These are phyloP conservation scores for Citrus sinensis DNA, from an alignment of 345 rosid species.

Conservation along the genomic window DVS_A1.0 CM039163.1:7385501-7386000, in stretches of 20 bases:
- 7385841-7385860: rapidly evolving
- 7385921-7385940: background rate
- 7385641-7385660: no score
- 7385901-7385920: rapidly evolving
- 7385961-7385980: background rate
- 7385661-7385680: background rate
- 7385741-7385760: no score
- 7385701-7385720: rapidly evolving
- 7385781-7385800: rapidly evolving
- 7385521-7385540: rapidly evolving
- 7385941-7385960: background rate
- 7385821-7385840: no score
- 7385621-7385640: no score
- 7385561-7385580: background rate
- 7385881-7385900: rapidly evolving
- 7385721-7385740: background rate
- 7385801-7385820: no score
- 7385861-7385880: rapidly evolving
- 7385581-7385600: background rate
- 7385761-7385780: no score
- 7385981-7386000: background rate
- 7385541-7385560: no score
- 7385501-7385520: no score
- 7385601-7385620: no score
- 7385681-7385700: no score